phyloP scores from a whole-genome alignment of 2,329 filamentous ascomycete species.

The Nemania bipapillata region DNA sequence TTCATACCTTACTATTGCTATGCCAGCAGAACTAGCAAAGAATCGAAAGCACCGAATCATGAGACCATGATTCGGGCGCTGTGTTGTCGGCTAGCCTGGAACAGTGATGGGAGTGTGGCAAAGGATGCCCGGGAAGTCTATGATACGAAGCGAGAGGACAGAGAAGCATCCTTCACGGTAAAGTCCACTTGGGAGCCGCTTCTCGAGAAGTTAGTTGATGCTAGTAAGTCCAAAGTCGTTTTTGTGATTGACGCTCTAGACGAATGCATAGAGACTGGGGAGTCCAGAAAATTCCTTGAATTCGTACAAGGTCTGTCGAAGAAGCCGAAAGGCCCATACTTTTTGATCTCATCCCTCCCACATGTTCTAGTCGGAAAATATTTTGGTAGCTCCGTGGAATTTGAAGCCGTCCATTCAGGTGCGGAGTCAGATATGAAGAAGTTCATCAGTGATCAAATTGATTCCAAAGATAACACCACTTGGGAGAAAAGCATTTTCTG shows the following conservation, averaged over 20 bases:
- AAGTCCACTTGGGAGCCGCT: conserved; percentile 1
- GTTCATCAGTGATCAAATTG: background rate
- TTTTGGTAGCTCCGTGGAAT: background rate
- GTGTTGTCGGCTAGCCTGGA: conserved; percentile 14
- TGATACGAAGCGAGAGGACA: background rate
- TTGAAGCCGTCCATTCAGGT: background rate
- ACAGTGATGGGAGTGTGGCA: background rate
- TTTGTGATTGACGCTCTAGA: conserved; percentile 9
- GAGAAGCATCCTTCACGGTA: background rate
- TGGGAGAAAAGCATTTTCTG: conserved; percentile 8
- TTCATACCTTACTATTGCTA: conserved; percentile 14
- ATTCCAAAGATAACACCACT: background rate
- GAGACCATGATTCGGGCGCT: conserved; percentile 13
- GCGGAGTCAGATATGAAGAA: background rate
- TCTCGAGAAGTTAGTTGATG: background rate
- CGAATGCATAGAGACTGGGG: background rate
- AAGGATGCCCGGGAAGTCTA: background rate
- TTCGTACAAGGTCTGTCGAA: background rate
- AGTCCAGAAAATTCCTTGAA: background rate
- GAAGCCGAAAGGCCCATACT: background rate
- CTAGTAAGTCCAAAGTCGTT: background rate
- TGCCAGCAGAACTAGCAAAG: conserved; percentile 2
- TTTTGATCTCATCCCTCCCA: background rate
- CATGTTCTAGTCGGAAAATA: conserved; percentile 2
- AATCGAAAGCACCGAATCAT: conserved; percentile 7